Evolutionary conservation across 257 asterid species (phyloP).

Genomic region (Fraxinus quadrangulata): DNA sequence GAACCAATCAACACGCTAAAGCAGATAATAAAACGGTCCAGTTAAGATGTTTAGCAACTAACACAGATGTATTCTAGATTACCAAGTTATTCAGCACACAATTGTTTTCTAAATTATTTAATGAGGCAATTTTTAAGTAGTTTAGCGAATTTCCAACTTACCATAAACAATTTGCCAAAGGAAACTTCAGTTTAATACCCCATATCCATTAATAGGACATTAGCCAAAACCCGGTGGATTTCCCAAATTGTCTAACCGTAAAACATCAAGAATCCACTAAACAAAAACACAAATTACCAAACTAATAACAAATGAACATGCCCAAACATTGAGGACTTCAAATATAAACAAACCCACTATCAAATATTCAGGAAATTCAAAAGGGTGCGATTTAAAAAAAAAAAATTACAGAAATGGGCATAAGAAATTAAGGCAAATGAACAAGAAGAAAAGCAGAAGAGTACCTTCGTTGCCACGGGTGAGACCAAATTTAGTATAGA

Average conservation of each 20-base stretch:
- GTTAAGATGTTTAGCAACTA: conserved; percentile 5
- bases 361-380: not conserved
- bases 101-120: not conserved
- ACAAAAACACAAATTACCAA: not conserved
- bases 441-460: conserved; percentile 6
- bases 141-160: conserved; percentile 14
- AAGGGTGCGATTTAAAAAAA: not conserved
- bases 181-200: not conserved
- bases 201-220: not conserved
- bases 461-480: conserved; percentile 71
- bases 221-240: not conserved
- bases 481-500: conserved; percentile 58
- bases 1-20: conserved; percentile 21
- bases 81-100: conserved; percentile 7
- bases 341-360: not conserved
- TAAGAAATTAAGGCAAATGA: not conserved
- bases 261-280: conserved; percentile 13
- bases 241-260: not conserved
- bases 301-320: not conserved
- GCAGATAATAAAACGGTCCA: conserved; percentile 7
- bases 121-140: conserved; percentile 3
- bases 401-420: not conserved
- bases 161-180: not conserved
- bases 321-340: not conserved
- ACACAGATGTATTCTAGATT: conserved; percentile 4